Percentiles rank a stretch among this genome's conserved stretches.
phyloP scores from a whole-genome alignment of 768 basidiomycete species.

The Termitomyces sp. region DNA sequence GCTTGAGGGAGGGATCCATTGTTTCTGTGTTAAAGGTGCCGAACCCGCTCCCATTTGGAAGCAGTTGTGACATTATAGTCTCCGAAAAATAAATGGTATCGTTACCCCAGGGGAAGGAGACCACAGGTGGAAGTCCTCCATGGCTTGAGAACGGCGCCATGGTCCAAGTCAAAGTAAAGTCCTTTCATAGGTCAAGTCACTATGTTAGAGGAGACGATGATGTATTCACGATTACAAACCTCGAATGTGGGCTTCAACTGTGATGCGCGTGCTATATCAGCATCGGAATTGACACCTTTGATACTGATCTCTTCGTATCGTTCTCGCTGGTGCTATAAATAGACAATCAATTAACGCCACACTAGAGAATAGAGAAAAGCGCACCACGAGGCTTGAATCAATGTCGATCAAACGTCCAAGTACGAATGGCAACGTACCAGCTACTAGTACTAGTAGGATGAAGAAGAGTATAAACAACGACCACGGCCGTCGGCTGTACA shows the following conservation, averaged over 20 bases:
- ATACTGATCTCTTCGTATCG: constrained; percentile 33
- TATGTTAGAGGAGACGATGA: background rate
- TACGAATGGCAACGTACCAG: constrained; percentile 29
- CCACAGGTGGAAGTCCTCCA: constrained; percentile 28
- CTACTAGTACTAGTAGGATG: constrained; percentile 24
- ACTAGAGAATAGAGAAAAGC: constrained; percentile 1
- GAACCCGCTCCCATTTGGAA: constrained; percentile 32
- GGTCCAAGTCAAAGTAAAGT: constrained; percentile 34
- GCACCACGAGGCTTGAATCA: constrained; percentile 24
- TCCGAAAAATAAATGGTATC: constrained; percentile 37
- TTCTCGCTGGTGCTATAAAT: constrained; percentile 27
- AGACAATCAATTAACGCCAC: background rate
- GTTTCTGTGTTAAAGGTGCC: constrained; percentile 30
- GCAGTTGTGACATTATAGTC: constrained; percentile 28
- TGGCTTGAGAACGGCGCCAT: constrained; percentile 32
- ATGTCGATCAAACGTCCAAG: constrained; percentile 36
- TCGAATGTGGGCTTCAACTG: constrained; percentile 24
- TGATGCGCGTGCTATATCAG: constrained; percentile 29
- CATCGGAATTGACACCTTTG: constrained; percentile 28
- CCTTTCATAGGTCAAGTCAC: constrained; percentile 16
- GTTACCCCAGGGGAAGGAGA: constrained; percentile 28
- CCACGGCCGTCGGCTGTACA: constrained; percentile 32
- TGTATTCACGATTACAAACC: constrained; percentile 11
- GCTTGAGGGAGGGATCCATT: constrained; percentile 16
- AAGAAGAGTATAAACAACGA: constrained; percentile 33